Conservation (phyloP, 257 asterid species). For the Solanum sejunctum region DNA sequence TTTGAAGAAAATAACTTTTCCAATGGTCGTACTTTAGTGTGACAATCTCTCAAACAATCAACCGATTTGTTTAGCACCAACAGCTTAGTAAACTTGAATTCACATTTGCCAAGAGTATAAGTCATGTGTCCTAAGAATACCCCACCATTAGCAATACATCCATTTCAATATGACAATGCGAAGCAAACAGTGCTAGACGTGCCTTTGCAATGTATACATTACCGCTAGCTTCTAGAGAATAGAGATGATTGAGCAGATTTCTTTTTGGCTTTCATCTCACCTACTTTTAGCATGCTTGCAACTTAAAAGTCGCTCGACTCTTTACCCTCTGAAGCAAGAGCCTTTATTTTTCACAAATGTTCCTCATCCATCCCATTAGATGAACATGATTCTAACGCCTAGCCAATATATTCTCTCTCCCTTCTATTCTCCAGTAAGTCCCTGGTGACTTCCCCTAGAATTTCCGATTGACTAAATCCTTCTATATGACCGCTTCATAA, state of each 20-base stretch:
- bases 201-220: background rate
- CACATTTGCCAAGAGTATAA: background rate
- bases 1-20: background rate
- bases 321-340: background rate
- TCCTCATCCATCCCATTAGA: background rate
- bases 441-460: background rate
- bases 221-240: background rate
- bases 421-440: background rate
- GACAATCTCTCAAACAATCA: background rate
- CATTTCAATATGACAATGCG: background rate
- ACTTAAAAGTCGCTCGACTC: background rate
- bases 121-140: background rate
- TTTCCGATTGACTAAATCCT: background rate
- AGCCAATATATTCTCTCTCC: background rate
- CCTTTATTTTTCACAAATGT: background rate
- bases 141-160: background rate
- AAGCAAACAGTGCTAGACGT: background rate
- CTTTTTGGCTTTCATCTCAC: background rate
- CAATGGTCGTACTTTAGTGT: background rate
- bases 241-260: background rate
- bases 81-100: background rate
- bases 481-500: background rate
- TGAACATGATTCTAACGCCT: background rate
- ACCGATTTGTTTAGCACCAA: background rate
- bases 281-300: background rate